phyloP scores from a whole-genome alignment of 768 basidiomycete species.

The Amanita pallidorosea region DNA sequence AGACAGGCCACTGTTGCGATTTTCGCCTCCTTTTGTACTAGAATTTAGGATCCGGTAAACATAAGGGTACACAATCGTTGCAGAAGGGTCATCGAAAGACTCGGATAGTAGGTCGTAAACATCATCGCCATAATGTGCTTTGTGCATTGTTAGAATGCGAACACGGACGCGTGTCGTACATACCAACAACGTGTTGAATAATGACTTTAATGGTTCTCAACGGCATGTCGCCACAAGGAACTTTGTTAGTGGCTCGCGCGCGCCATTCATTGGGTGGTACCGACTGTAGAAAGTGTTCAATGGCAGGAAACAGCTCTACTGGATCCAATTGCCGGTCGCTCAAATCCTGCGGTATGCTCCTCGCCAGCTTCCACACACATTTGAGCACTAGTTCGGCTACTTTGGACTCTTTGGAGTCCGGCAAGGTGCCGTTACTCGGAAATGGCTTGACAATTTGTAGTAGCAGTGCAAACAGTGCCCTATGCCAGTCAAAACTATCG shows the following conservation, averaged over 20 bases:
- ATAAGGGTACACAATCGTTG: conserved; percentile 94
- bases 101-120: conserved; percentile 85
- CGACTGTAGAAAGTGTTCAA: conserved; percentile 89
- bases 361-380: conserved; percentile 96
- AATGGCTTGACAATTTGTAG: conserved; percentile 80
- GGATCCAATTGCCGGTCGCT: conserved; percentile 72
- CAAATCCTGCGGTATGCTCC: conserved; percentile 89
- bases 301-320: conserved; percentile 80
- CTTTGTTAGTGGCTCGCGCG: conserved; percentile 77
- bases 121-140: conserved; percentile 78
- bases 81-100: conserved; percentile 93
- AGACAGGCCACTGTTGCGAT: conserved; percentile 19
- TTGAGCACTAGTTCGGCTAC: conserved; percentile 91
- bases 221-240: conserved; percentile 97
- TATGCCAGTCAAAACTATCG: conserved; percentile 15
- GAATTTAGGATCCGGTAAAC: conserved; percentile 88
- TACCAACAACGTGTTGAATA: conserved; percentile 93
- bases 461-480: conserved; percentile 73
- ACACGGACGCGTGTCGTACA: conserved; percentile 22
- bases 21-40: conserved; percentile 28
- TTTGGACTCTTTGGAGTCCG: conserved; percentile 74
- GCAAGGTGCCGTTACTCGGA: conserved; percentile 56
- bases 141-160: conserved; percentile 6
- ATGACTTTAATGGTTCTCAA: conserved; percentile 96
- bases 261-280: conserved; percentile 97